These are phyloP conservation scores for Jamesozyma jinghongensis DNA, from an alignment of 805 yeast genomes.

Conservation along the genomic window DNA sequence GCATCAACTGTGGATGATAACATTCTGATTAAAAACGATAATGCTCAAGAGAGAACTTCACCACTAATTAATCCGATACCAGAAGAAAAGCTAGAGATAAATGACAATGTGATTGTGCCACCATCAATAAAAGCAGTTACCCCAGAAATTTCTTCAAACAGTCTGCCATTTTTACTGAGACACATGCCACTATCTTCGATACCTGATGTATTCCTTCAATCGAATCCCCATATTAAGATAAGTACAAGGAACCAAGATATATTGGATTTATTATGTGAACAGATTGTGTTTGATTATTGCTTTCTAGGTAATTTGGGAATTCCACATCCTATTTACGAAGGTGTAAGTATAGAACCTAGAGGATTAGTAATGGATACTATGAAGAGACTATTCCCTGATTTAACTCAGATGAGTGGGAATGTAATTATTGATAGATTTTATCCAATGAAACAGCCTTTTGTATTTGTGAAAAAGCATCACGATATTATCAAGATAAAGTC, in stretches of 20 bases:
- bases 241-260: conserved; percentile 12
- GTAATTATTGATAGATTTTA: conserved; percentile 21
- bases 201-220: conserved; percentile 39
- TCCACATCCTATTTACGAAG: conserved; percentile 42
- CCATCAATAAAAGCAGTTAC: neutral
- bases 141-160: conserved; percentile 36
- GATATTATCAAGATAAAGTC: conserved; percentile 36
- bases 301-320: conserved; percentile 43
- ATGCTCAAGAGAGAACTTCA: no score
- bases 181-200: conserved; percentile 55
- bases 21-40: neutral
- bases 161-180: conserved; percentile 58
- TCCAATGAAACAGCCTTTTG: conserved; percentile 21
- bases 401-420: conserved; percentile 21
- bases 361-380: conserved; percentile 20
- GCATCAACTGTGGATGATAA: conserved; percentile 2
- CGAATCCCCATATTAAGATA: conserved; percentile 17
- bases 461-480: conserved; percentile 25
- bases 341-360: conserved; percentile 10
- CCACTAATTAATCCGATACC: no score
- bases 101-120: neutral
- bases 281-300: conserved; percentile 33
- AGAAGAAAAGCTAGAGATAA: neutral
- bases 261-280: conserved; percentile 25
- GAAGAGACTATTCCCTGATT: conserved; percentile 14